These are phyloP conservation scores for Davidsoniella australis DNA, from an alignment of 2,329 filamentous ascomycete genomes.

Conservation along the genomic window DNA sequence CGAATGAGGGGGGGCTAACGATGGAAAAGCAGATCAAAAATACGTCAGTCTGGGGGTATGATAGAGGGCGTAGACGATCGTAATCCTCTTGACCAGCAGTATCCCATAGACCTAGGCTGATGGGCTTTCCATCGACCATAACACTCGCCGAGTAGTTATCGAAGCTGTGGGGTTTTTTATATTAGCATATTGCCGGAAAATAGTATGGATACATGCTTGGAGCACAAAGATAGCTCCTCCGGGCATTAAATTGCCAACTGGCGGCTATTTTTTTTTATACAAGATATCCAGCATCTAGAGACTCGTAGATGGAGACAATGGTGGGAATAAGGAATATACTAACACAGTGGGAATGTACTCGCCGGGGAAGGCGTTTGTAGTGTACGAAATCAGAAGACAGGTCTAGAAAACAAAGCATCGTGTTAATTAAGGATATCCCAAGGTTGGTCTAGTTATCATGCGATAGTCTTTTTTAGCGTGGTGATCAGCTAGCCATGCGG, in stretches of 20 bases:
- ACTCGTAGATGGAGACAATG: not conserved
- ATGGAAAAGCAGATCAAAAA: conserved; percentile 98
- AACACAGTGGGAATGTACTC: conserved; percentile 99
- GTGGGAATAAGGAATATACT: conserved; percentile 21
- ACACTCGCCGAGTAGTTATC: conserved; percentile 99
- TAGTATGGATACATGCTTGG: no score
- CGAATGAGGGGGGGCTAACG: conserved; percentile 91
- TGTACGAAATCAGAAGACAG: conserved; percentile 97
- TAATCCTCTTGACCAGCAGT: conserved; percentile 98
- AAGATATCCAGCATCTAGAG: not conserved
- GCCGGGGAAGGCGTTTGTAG: conserved; percentile 97
- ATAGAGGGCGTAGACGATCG: conserved; percentile 82
- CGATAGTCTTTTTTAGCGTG: no score
- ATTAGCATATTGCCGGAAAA: no score
- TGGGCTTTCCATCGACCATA: conserved; percentile 96
- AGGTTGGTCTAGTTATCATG: no score
- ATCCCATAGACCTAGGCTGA: conserved; percentile 95
- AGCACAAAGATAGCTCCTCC: conserved; percentile 11
- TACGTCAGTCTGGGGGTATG: conserved; percentile 95
- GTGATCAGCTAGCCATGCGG: no score
- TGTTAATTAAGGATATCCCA: not conserved
- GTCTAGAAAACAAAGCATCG: conserved; percentile 39
- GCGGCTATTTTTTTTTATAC: no score
- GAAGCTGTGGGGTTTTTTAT: conserved; percentile 40
- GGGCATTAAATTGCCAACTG: not conserved